Evolutionary conservation across 306 rosid species (phyloP).

Genomic region (Medicago lupulina): DNA sequence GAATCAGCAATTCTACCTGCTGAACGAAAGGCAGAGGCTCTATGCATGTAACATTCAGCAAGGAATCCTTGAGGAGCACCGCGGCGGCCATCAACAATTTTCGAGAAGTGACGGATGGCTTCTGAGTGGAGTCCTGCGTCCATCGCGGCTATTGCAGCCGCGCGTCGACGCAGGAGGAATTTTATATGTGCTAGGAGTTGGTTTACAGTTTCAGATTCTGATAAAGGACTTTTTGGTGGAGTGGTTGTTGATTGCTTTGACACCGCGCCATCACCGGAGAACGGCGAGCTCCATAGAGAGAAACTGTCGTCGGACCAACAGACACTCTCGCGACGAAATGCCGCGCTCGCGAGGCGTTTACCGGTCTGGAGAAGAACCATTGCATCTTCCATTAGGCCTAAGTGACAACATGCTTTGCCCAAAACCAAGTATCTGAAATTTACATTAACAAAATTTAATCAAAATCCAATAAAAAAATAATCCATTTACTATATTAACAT

Average conservation of each 20-base stretch:
- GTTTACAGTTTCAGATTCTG: slow-evolving; percentile 65
- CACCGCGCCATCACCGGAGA: slow-evolving; percentile 41
- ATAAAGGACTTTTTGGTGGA: slow-evolving; percentile 54
- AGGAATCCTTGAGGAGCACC: slow-evolving; percentile 91
- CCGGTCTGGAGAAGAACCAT: slow-evolving; percentile 96
- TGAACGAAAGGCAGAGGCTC: slow-evolving; percentile 66
- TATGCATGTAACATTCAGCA: slow-evolving; percentile 83
- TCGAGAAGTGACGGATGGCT: slow-evolving; percentile 87
- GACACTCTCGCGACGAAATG: slow-evolving; percentile 90
- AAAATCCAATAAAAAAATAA: not conserved
- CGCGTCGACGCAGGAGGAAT: slow-evolving; percentile 79
- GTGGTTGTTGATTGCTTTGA: slow-evolving; percentile 40
- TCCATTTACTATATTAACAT: not conserved
- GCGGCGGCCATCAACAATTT: slow-evolving; percentile 89
- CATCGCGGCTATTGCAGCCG: slow-evolving; percentile 85
- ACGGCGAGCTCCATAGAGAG: slow-evolving; percentile 54
- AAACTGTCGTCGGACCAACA: slow-evolving; percentile 91
- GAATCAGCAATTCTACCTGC: slow-evolving; percentile 81
- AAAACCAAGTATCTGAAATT: slow-evolving; percentile 72
- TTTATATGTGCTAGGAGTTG: slow-evolving; percentile 82
- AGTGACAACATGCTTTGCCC: slow-evolving; percentile 92
- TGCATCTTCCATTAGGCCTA: slow-evolving; percentile 97
- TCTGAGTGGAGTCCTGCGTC: slow-evolving; percentile 87
- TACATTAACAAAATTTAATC: not conserved
- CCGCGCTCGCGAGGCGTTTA: slow-evolving; percentile 86